Evolutionary conservation across 345 rosid genomes (phyloP).

Genomic region (Aquilaria malaccensis): DNA sequence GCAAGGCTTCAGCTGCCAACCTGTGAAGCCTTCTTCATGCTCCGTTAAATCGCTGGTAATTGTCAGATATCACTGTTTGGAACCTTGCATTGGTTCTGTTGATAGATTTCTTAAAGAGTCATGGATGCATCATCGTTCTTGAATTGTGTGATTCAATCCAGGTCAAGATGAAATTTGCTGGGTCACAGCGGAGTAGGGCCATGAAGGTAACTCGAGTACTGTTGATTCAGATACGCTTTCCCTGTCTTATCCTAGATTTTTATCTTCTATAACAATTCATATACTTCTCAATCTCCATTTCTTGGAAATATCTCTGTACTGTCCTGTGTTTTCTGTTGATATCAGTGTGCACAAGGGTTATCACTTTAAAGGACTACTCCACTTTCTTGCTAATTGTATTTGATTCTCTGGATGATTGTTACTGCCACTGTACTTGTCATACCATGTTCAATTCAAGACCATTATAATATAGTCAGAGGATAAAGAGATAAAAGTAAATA

Average conservation of each 20-base stretch:
- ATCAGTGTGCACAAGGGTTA: background rate
- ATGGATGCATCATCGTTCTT: background rate
- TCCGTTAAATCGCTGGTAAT: constrained; percentile 27
- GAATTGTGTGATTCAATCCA: constrained; percentile 24
- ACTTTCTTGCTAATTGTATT: background rate
- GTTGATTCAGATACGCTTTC: background rate
- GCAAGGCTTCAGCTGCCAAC: constrained; percentile 32
- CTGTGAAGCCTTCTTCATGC: constrained; percentile 26
- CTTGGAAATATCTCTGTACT: background rate
- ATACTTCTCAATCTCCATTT: background rate
- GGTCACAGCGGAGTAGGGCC: constrained; percentile 23
- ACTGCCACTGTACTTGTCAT: too few species aligned
- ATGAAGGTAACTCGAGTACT: constrained; percentile 40
- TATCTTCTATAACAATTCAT: background rate
- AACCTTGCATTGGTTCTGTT: background rate
- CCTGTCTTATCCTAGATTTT: background rate
- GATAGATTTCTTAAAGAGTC: too few species aligned
- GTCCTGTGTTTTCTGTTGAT: background rate
- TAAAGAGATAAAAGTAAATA: too few species aligned
- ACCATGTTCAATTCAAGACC: too few species aligned
- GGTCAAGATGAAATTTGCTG: constrained; percentile 30
- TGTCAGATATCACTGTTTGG: background rate
- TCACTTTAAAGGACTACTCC: background rate
- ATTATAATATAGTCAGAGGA: too few species aligned
- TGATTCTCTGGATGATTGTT: background rate